Evolutionary conservation across 2,329 filamentous ascomycete species (phyloP).

Genomic region (Penicillium oxalicum): DNA sequence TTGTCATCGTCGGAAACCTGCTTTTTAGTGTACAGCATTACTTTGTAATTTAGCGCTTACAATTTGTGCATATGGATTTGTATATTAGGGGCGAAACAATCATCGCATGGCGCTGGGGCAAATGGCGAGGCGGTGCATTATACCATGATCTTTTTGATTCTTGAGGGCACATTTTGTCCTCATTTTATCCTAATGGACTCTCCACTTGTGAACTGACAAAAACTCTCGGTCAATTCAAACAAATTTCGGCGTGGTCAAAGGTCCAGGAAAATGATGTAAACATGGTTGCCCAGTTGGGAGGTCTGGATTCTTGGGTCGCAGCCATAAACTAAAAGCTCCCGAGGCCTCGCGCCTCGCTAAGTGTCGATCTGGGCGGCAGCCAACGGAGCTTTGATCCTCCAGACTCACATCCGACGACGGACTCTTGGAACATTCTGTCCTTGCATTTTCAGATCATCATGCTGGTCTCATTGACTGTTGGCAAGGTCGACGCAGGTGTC

Average conservation of each 20-base stretch:
- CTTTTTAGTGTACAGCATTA: background rate
- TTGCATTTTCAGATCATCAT: constrained; percentile 47
- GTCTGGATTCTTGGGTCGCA: too few species aligned
- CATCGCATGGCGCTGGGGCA: constrained; percentile 8
- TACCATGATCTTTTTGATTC: too few species aligned
- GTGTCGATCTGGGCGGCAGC: constrained; percentile 28
- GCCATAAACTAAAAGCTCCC: constrained; percentile 10
- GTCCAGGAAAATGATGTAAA: too few species aligned
- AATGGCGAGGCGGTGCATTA: background rate
- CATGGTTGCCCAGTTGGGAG: too few species aligned
- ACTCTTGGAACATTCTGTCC: constrained; percentile 1
- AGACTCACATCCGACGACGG: constrained; percentile 11
- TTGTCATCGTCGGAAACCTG: background rate
- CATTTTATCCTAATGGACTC: too few species aligned
- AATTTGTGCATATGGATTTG: background rate
- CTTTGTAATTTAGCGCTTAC: constrained; percentile 8
- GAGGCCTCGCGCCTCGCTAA: constrained; percentile 27
- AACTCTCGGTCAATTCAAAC: too few species aligned
- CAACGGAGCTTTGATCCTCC: constrained; percentile 10
- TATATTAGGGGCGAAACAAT: constrained; percentile 6
- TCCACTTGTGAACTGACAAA: too few species aligned
- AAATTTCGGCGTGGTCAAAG: too few species aligned
- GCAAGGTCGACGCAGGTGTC: constrained; percentile 98
- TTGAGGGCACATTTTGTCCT: too few species aligned
- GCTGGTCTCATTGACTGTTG: constrained; percentile 95